These are phyloP conservation scores for Dactylellina haptotyla DNA, from an alignment of 2,329 filamentous ascomycete species.

Conservation along the genomic window DNA sequence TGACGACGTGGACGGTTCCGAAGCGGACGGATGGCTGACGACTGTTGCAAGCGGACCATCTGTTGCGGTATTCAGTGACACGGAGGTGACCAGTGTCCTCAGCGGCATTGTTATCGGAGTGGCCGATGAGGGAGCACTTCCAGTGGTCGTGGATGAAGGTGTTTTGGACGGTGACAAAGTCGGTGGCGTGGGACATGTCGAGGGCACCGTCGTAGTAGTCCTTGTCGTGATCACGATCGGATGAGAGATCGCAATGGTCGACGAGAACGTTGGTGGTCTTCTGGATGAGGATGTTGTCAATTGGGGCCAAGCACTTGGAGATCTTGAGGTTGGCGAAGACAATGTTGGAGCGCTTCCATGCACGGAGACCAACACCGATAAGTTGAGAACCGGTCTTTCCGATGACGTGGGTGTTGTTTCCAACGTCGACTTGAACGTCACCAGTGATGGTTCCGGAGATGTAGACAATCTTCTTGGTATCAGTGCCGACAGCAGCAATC, in stretches of 20 bases:
- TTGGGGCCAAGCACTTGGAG: conserved; percentile 67
- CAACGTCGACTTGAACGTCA: conserved; percentile 62
- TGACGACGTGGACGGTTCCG: conserved; percentile 72
- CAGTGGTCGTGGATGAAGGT: conserved; percentile 50
- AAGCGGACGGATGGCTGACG: conserved; percentile 73
- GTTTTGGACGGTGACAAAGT: conserved; percentile 68
- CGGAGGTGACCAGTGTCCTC: conserved; percentile 66
- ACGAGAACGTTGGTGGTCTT: conserved; percentile 71
- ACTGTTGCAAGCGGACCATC: conserved; percentile 70
- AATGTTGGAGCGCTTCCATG: conserved; percentile 69
- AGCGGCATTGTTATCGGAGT: conserved; percentile 43
- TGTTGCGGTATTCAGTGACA: conserved; percentile 74
- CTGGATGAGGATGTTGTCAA: conserved; percentile 71
- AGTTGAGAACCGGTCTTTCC: conserved; percentile 60
- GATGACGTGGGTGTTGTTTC: conserved; percentile 67
- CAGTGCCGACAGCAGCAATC: conserved; percentile 61
- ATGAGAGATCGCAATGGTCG: conserved; percentile 74
- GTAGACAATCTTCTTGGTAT: conserved; percentile 62
- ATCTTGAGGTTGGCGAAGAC: conserved; percentile 73
- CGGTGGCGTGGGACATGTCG: conserved; percentile 73
- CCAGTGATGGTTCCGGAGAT: conserved; percentile 64
- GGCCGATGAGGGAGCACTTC: conserved; percentile 39
- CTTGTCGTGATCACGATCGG: conserved; percentile 70
- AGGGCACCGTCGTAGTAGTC: conserved; percentile 73
- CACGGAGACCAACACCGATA: conserved; percentile 66